A percentile compares a stretch with the other conserved stretches of the same genome.
Evolutionary conservation across 257 asterid species (phyloP).

Genomic region (Nicotiana tomentosiformis): DNA sequence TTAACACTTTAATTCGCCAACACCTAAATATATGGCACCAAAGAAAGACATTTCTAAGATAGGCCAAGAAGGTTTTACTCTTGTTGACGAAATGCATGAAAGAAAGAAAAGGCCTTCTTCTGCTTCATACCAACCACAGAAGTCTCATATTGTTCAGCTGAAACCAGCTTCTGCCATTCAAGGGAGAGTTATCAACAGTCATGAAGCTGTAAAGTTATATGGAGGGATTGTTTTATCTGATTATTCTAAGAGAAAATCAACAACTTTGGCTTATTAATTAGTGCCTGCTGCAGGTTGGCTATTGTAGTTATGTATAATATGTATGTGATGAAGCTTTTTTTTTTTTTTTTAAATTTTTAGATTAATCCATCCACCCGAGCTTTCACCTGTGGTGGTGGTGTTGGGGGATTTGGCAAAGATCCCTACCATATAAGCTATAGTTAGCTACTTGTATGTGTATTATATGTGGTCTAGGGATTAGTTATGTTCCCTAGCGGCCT

Average conservation of each 20-base stretch:
- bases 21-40: conserved; percentile 31
- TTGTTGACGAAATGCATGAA: conserved; percentile 9
- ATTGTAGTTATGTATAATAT: not conserved
- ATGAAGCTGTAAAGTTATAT: conserved; percentile 20
- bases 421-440: no score
- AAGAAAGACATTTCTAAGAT: conserved; percentile 20
- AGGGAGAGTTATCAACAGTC: conserved; percentile 8
- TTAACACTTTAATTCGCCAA: not conserved
- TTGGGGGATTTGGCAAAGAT: no score
- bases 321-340: not conserved
- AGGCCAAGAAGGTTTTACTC: conserved; percentile 22
- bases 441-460: no score
- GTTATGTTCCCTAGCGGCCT: no score
- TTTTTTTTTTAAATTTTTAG: no score
- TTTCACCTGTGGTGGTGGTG: no score
- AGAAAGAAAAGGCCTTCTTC: conserved; percentile 9
- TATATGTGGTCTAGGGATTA: no score
- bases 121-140: no score
- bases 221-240: conserved; percentile 21
- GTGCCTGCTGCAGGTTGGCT: not conserved
- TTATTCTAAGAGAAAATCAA: conserved; percentile 22
- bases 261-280: conserved; percentile 31
- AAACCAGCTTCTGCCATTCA: conserved; percentile 7
- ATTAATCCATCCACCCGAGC: no score
- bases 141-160: no score